A percentile compares a stretch with the other conserved stretches of the same genome.
These are phyloP conservation scores for Smallanthus sonchifolius DNA, from an alignment of 129 eudicot species.

Conservation along the genomic window DNA sequence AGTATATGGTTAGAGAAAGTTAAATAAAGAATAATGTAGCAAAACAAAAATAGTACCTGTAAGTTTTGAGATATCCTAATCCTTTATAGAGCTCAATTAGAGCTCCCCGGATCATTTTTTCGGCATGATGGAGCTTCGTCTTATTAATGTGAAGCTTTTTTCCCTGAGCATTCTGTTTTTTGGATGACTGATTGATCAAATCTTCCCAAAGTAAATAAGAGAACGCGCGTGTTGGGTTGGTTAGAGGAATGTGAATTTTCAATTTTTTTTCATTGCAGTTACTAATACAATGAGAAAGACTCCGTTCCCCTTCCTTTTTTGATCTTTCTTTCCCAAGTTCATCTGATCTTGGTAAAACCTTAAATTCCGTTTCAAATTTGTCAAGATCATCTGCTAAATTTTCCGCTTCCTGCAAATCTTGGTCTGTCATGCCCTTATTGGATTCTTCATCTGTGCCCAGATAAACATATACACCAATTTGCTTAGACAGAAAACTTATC, in stretches of 20 bases:
- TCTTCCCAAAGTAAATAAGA: conserved; percentile 91
- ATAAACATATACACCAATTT: not conserved
- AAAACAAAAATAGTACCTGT: conserved; percentile 51
- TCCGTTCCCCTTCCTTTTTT: conserved; percentile 28
- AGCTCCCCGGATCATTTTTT: conserved; percentile 94
- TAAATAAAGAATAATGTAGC: conserved; percentile 4
- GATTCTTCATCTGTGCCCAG: conserved; percentile 54
- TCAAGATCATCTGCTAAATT: conserved; percentile 36
- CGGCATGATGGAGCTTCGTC: conserved; percentile 81
- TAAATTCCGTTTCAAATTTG: conserved; percentile 18
- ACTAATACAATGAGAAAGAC: conserved; percentile 39
- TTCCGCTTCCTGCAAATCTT: conserved; percentile 47
- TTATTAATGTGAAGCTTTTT: conserved; percentile 65
- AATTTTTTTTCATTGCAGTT: conserved; percentile 62
- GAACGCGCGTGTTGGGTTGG: conserved; percentile 83
- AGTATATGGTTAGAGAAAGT: not conserved
- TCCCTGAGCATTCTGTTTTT: conserved; percentile 55
- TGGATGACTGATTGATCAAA: conserved; percentile 67
- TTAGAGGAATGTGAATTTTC: conserved; percentile 77
- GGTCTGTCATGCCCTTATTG: conserved; percentile 39
- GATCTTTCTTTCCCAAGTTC: conserved; percentile 39
- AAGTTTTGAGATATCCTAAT: conserved; percentile 85
- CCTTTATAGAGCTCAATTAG: conserved; percentile 92
- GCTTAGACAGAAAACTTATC: not conserved
- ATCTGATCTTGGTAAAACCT: conserved; percentile 39